Conservation (phyloP, 1,139 yeast species). For the Sugiyamaella xylanicola region DNA sequence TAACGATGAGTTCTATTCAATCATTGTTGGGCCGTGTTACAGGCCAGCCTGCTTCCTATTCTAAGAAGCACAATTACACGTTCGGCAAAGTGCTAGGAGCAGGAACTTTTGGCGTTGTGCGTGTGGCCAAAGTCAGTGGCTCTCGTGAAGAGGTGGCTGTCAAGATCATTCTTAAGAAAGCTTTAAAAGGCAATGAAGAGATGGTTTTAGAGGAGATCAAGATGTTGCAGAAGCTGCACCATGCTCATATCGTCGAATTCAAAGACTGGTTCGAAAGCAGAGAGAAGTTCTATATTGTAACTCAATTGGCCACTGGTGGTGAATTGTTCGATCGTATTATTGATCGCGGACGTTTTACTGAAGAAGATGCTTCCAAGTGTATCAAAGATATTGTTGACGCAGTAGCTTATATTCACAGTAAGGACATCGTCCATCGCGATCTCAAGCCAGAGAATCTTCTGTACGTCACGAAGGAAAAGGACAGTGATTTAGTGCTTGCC, state of each 20-base stretch:
- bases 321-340: slow-evolving; percentile 86
- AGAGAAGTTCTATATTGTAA: slow-evolving; percentile 50
- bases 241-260: slow-evolving; percentile 81
- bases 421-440: slow-evolving; percentile 85
- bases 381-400: slow-evolving; percentile 74
- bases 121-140: slow-evolving; percentile 64
- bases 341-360: slow-evolving; percentile 76
- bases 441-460: slow-evolving; percentile 87
- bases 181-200: slow-evolving; percentile 71
- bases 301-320: slow-evolving; percentile 84
- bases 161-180: slow-evolving; percentile 80
- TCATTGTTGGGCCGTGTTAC: slow-evolving; percentile 50
- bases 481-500: slow-evolving; percentile 77
- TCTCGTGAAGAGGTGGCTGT: slow-evolving; percentile 79
- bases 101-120: slow-evolving; percentile 87
- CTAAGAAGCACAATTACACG: slow-evolving; percentile 62
- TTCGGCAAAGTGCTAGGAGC: slow-evolving; percentile 87
- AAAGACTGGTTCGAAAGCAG: slow-evolving; percentile 87
- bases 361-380: slow-evolving; percentile 74
- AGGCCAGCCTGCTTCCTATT: slow-evolving; percentile 74
- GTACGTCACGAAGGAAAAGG: slow-evolving; percentile 55
- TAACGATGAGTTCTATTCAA: slow-evolving; percentile 11
- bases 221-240: slow-evolving; percentile 64
- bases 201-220: slow-evolving; percentile 74
- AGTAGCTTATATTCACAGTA: slow-evolving; percentile 67